Conservation (phyloP, 2,329 filamentous ascomycete genomes). For the Chalaropsis thielavioides region DNA sequence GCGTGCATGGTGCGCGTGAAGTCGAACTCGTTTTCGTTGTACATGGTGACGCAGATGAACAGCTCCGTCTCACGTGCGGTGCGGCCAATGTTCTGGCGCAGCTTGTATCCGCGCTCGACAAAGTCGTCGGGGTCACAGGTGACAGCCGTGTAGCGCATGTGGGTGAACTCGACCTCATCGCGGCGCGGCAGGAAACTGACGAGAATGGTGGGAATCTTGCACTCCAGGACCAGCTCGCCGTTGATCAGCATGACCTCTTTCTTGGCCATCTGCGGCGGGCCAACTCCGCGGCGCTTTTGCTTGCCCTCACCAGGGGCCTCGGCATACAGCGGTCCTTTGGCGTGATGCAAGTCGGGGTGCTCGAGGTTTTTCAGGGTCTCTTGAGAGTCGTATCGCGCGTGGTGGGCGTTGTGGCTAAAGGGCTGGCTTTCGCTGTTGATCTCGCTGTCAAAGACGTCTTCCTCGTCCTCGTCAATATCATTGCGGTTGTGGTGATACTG, state of each 20-base stretch:
- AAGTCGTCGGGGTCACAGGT: conserved; percentile 96
- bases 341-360: conserved; percentile 23
- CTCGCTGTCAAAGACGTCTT: conserved; percentile 60
- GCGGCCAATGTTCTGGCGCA: conserved; percentile 76
- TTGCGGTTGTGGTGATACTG: conserved; percentile 9
- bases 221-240: conserved; percentile 91
- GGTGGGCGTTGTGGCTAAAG: conserved; percentile 24
- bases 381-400: conserved; percentile 41
- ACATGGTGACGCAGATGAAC: conserved; percentile 97
- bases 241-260: conserved; percentile 96
- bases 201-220: conserved; percentile 96
- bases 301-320: conserved; percentile 48
- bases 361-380: conserved; percentile 38
- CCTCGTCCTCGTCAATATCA: conserved; percentile 30
- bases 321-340: conserved; percentile 33
- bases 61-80: conserved; percentile 83
- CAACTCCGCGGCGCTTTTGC: conserved; percentile 74
- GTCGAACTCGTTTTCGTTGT: conserved; percentile 93
- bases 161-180: conserved; percentile 91
- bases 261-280: conserved; percentile 73
- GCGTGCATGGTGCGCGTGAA: conserved; percentile 98
- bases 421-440: conserved; percentile 21
- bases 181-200: conserved; percentile 91
- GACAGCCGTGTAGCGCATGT: conserved; percentile 98
- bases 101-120: conserved; percentile 71